Evolutionary conservation across 768 basidiomycete genomes (phyloP), one percentile per base, ranked within the genome.

Genomic region (Macrolepiota albuminosa): DNA sequence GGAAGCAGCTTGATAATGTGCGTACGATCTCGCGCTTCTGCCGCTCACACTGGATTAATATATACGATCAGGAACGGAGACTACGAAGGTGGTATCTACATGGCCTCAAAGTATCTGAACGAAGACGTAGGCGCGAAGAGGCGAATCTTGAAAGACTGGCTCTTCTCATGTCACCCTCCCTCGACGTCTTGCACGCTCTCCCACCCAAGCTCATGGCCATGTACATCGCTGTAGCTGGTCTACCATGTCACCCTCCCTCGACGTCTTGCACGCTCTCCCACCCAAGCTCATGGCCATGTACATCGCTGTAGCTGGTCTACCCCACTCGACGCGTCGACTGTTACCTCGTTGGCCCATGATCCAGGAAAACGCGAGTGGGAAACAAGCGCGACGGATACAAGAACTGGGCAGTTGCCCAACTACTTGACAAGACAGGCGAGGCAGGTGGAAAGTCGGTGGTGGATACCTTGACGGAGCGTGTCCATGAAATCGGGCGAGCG

Each of bases 281-380:
- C 61, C 68, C 24, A 71, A 78, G 59, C 66, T 83, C 65, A 65
- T 71, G 43, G 61, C 66, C 34, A 73, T 86, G 81, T 80, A 82
- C 72, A 69, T 67, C 8, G 71, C 74, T 7, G 74, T 81, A 21
- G 21, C 79, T 4, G 72, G 78, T 0, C 76, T 89, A 6, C 81
- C 86, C 66, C 75, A 1, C 73, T 80, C 46, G 75, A 78, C 56
- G 63, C 73, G 6, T 66, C 70, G 3, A 73, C 76, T 3, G 65
- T 80, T 8, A 70, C 77, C 29, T 69, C 75, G 10, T 70, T 77
- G 26, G 66, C 76, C 37, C 71, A 78, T 29, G 82, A 85, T 59
- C 83, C 85, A 0, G 85, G 88, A 0, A 90, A 90, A 69, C 81
- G 85, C 43, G 81, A 81, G 10, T 94, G 92, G 91, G 90, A 93